Percentiles rank a stretch among this genome's conserved stretches.
phyloP scores from a whole-genome alignment of 805 yeast genomes.

The Jamesozyma spencerorum region DNA sequence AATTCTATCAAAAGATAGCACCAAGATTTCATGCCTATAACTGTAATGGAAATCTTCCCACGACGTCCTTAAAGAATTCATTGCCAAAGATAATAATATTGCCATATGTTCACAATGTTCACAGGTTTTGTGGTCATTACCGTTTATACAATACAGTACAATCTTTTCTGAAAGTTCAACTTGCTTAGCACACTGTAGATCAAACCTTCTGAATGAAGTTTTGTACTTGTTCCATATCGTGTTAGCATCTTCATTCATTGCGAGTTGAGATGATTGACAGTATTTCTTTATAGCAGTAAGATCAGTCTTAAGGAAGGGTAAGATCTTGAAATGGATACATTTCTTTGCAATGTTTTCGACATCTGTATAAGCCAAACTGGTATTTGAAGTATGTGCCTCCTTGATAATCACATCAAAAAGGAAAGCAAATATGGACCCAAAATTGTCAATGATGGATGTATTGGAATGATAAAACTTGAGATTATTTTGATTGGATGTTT shows the following conservation, averaged over 20 bases:
- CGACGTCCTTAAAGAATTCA: slow-evolving; percentile 21
- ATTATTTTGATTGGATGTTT: slow-evolving; percentile 28
- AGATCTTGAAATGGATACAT: slow-evolving; percentile 24
- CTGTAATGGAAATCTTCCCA: neutral
- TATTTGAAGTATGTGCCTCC: too few relatives aligned
- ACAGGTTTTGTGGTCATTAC: slow-evolving; percentile 27
- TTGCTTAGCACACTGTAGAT: slow-evolving; percentile 70
- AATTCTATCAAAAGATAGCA: slow-evolving; percentile 9
- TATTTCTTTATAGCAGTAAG: slow-evolving; percentile 21
- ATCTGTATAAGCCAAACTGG: neutral
- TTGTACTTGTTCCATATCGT: slow-evolving; percentile 41
- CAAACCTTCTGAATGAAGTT: slow-evolving; percentile 72
- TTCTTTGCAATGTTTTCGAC: slow-evolving; percentile 15
- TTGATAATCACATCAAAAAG: neutral
- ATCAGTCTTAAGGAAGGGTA: slow-evolving; percentile 37
- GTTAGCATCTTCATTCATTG: neutral
- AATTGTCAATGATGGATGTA: neutral
- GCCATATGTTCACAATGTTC: slow-evolving; percentile 22
- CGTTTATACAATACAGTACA: slow-evolving; percentile 59
- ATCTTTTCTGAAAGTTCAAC: slow-evolving; percentile 65
- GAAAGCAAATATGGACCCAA: neutral
- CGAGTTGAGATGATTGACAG: slow-evolving; percentile 5
- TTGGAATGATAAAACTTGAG: slow-evolving; percentile 5
- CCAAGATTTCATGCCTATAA: slow-evolving; percentile 1
- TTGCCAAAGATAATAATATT: slow-evolving; percentile 38